Base-by-base conservation (phyloP, 1,139 yeast genomes). In the Torulaspora globosa region DNA sequence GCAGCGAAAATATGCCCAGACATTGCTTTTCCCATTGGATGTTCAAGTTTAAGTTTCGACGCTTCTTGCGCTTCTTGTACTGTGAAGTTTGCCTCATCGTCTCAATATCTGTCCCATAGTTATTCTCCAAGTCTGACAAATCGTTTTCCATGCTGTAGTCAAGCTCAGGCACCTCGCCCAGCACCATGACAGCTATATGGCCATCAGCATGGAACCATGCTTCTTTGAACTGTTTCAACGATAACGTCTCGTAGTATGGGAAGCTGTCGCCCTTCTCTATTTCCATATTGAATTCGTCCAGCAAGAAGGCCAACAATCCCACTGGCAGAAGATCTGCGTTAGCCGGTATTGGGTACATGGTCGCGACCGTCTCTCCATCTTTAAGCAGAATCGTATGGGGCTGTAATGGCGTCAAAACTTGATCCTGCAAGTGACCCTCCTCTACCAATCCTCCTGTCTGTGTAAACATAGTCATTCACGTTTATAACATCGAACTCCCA, bases 281-380 rank as follows among this genome's bases (percentile, higher is more conserved):
- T 63, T 92, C 98, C 81, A 85, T 84, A 64, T 92, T 92, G 68
- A 86, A 84, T 69, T 92, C 97, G 60, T 89, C 97, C 55, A 94
- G 81, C 34, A 92, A 65, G 61, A 90, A 89, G 18, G 85, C 84
- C 40, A 88, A 66, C 21, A 92, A 71, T 0, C 89, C 94, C 2
- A 78, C 78, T 0, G 97, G 97, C 12, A 92, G 70, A 38, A 68
- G 64, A 21, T 74, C 78, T 41, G 74, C 70, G 21, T 71, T 72
- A 0, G 81, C 73, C 21, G 79, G 75, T 15, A 92, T 78, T 2
- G 98, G 97, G 60, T 88, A 88, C 50, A 90, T 82, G 5, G 97
- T 89, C 1, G 97, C 97, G 1, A 90, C 81, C 1, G 96, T 88
- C 58, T 85, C 90, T 9, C 92, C 92, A 65, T 90, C 97, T 62